These are phyloP conservation scores for Harringtonia aguacate DNA, from an alignment of 2,329 filamentous ascomycete genomes.

Conservation along the genomic window DNA sequence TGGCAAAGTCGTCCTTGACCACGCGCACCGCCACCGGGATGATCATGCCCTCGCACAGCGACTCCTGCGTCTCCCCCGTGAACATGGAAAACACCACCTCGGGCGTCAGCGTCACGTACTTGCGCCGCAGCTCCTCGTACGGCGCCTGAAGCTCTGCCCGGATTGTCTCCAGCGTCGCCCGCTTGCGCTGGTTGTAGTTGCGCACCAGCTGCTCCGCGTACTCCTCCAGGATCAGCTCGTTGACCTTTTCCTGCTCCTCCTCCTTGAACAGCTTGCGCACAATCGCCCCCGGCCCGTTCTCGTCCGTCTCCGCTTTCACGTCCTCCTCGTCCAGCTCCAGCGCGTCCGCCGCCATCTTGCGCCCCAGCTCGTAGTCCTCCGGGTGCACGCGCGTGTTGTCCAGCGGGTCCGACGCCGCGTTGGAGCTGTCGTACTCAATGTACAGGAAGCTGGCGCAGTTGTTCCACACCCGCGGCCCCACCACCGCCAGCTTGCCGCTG, in stretches of 20 bases:
- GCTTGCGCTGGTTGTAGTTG: constrained; percentile 89
- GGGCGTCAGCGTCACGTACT: constrained; percentile 57
- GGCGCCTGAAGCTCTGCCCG: constrained; percentile 84
- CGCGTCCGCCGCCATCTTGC: constrained; percentile 97
- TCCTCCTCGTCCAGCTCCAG: constrained; percentile 96
- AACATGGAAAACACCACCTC: constrained; percentile 94
- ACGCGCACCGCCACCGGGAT: constrained; percentile 80
- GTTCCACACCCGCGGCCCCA: constrained; percentile 85
- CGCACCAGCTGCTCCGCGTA: constrained; percentile 92
- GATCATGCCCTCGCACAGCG: constrained; percentile 82
- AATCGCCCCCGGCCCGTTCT: constrained; percentile 81
- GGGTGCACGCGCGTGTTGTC: constrained; percentile 97
- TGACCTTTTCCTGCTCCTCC: constrained; percentile 87
- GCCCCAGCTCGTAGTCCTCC: constrained; percentile 94
- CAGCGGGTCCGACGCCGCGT: constrained; percentile 75
- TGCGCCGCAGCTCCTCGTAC: constrained; percentile 85
- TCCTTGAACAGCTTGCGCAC: constrained; percentile 93
- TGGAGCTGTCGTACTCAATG: constrained; percentile 77
- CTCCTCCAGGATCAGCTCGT: constrained; percentile 90
- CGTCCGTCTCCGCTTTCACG: constrained; percentile 85
- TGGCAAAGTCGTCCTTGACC: constrained; percentile 84
- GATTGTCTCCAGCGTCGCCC: constrained; percentile 91
- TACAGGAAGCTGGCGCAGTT: constrained; percentile 95
- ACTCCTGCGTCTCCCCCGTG: constrained; percentile 81
- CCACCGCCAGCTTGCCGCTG: constrained; percentile 63